phyloP scores from a whole-genome alignment of 139 green algal species.

The Tetradesmus obliquus region DNA sequence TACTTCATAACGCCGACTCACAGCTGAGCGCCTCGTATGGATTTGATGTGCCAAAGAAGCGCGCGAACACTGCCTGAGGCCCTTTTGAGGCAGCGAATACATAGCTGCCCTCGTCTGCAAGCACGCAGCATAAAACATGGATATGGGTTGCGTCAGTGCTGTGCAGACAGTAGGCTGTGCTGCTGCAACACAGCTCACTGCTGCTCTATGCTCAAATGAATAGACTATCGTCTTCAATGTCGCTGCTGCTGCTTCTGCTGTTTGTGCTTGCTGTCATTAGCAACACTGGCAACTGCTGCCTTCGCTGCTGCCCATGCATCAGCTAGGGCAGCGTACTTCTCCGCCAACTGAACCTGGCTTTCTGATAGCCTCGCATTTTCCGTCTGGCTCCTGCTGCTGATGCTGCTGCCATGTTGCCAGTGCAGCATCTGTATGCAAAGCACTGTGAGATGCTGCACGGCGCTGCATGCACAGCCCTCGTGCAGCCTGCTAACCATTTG shows the following conservation, averaged over 20 bases:
- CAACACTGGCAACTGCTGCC: background rate
- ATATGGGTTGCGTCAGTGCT: background rate
- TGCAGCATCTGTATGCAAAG: no score
- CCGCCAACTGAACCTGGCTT: no score
- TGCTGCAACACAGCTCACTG: background rate
- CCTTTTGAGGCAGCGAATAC: slow-evolving; percentile 58
- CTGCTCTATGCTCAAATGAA: background rate
- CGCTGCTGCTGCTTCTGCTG: slow-evolving; percentile 7
- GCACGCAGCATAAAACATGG: no score
- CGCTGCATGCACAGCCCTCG: background rate
- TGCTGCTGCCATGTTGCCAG: background rate
- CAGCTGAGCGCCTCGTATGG: slow-evolving; percentile 81
- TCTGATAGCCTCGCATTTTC: no score
- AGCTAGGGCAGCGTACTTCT: no score
- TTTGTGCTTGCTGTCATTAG: background rate
- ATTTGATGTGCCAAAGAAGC: slow-evolving; percentile 88
- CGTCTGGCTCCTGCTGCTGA: background rate
- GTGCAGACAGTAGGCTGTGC: background rate
- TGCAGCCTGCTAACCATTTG: background rate
- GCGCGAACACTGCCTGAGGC: slow-evolving; percentile 65
- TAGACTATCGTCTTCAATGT: background rate
- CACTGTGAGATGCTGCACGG: background rate
- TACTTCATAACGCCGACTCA: background rate
- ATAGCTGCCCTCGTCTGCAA: slow-evolving; percentile 42
- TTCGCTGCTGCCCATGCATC: background rate